A percentile compares a stretch with the other conserved stretches of the same genome.
Conservation (phyloP, 2,329 filamentous ascomycete genomes). For the Cercospora citrullina region DNA sequence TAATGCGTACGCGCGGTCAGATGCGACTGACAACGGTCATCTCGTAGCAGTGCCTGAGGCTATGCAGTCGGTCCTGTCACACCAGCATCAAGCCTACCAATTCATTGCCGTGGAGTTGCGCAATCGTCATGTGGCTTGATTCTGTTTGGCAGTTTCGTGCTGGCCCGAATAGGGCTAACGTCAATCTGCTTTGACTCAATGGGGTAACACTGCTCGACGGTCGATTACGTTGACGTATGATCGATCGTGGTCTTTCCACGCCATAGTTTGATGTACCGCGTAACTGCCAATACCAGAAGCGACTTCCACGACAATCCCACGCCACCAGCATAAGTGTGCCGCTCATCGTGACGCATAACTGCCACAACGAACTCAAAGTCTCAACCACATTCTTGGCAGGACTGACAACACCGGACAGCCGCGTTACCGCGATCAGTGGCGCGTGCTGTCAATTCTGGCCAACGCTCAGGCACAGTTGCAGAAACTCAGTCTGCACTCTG, state of each 20-base stretch:
- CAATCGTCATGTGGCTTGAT: not conserved
- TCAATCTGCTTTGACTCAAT: not conserved
- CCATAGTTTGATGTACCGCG: not conserved
- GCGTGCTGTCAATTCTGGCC: not conserved
- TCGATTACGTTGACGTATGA: not conserved
- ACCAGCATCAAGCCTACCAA: too few relatives aligned
- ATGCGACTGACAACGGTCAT: too few relatives aligned
- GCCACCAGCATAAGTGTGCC: not conserved
- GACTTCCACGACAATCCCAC: not conserved
- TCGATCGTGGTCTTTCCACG: not conserved
- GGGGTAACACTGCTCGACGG: not conserved
- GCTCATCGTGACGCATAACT: not conserved
- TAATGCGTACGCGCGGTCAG: too few relatives aligned
- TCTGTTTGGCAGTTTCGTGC: not conserved
- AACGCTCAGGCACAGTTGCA: too few relatives aligned
- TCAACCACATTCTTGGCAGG: not conserved
- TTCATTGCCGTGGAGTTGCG: too few relatives aligned
- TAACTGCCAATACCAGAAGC: not conserved
- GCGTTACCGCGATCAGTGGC: not conserved
- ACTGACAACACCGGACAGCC: not conserved
- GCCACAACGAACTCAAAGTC: not conserved
- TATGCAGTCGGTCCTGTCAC: not conserved
- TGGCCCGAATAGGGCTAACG: not conserved
- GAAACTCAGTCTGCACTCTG: too few relatives aligned
- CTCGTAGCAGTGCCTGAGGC: not conserved